Evolutionary conservation across 768 basidiomycete genomes (phyloP), one percentile per base, ranked within the genome.

Genomic region (Mycena galopus): DNA sequence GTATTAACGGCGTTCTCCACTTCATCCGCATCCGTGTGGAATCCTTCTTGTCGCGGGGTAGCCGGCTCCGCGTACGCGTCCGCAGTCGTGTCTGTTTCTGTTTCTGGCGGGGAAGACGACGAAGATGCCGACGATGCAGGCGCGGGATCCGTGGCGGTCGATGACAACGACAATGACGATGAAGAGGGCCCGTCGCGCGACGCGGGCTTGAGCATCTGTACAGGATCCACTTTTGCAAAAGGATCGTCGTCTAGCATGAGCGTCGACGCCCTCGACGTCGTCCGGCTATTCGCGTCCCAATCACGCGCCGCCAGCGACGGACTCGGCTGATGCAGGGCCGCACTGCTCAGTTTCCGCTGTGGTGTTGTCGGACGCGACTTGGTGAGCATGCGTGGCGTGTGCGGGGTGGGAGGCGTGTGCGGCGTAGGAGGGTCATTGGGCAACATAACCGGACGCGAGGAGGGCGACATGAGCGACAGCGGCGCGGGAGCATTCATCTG

Each of bases 201-300:
- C 7, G 44, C 27, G 17, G 78, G 78, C 61, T 78, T 76, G 27
- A 78, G 57, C 82, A 92, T 78, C 76, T 77, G 87, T 10, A 91
- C 89, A 21, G 88, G 89, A 47, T 87, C 86, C 0, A 78, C 80
- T 75, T 86, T 87, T 12, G 90, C 90, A 79, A 92, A 91, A 4
- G 91, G 87, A 77, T 89, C 88, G 60, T 86, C 86, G 53, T 86
- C 85, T 47, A 86, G 78, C 30, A 84, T 82, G 7, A 88, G 78
- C 10, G 84, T 85, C 29, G 81, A 80, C 62, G 79, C 77, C 29
- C 78, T 66, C 21, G 80, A 79, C 4, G 77, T 74, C n/a, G 78
- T 77, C 8, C 35, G 7, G 11, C 79, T 78, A 27, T 81, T 81
- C 19, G 25, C 3, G 21, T 60, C 64, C 25, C 65, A 67, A 27